Evolutionary conservation across 139 green algal genomes (phyloP).

Genomic region (Mesostigma viride): DNA sequence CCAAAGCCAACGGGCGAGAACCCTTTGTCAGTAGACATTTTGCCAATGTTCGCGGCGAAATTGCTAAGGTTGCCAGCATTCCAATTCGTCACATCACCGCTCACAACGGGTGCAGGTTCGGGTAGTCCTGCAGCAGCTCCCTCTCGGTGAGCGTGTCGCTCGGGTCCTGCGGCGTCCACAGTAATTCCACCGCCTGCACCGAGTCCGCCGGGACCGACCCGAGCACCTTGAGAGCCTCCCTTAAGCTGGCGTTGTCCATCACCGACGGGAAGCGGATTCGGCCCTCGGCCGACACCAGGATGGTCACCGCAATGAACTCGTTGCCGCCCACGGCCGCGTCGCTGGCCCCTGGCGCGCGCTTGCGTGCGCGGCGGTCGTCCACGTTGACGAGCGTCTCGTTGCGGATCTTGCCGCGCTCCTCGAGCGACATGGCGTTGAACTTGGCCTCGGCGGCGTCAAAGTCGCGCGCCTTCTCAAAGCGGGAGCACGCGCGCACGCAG

Average conservation of each 20-base stretch:
- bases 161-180: slow-evolving; percentile 91
- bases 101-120: slow-evolving; percentile 29
- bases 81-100: neutral
- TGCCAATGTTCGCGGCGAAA: no score
- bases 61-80: no score
- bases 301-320: slow-evolving; percentile 74
- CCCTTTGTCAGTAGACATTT: no score
- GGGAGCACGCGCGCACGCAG: slow-evolving; percentile 54
- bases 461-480: slow-evolving; percentile 13
- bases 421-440: slow-evolving; percentile 59
- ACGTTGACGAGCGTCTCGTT: slow-evolving; percentile 88
- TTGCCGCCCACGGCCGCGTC: slow-evolving; percentile 5
- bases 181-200: slow-evolving; percentile 80
- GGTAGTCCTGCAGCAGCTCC: slow-evolving; percentile 78
- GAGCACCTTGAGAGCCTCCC: slow-evolving; percentile 53
- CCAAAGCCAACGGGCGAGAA: no score
- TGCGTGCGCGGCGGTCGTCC: slow-evolving; percentile 24
- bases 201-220: slow-evolving; percentile 49
- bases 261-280: slow-evolving; percentile 59
- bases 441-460: slow-evolving; percentile 47
- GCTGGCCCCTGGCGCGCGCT: neutral
- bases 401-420: slow-evolving; percentile 78
- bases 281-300: slow-evolving; percentile 67
- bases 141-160: slow-evolving; percentile 65
- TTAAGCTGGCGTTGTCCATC: slow-evolving; percentile 37